Evolutionary conservation across 768 basidiomycete genomes (phyloP).

Genomic region (Phallus indusiatus): DNA sequence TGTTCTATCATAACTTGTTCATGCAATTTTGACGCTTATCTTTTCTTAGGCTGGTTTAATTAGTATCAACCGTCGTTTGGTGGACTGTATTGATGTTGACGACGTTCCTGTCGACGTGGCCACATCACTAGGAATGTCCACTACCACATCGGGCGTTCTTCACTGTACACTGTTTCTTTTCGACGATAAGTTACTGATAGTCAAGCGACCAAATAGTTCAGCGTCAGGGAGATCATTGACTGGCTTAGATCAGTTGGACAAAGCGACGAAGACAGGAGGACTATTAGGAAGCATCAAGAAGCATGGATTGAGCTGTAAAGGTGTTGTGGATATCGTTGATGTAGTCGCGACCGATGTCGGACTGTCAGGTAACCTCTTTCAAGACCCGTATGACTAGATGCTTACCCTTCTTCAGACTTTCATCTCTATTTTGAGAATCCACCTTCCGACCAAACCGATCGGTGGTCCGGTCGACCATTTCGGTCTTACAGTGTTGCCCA

Average conservation of each 20-base stretch:
- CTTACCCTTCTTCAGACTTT: too few species aligned
- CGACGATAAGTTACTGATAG: constrained; percentile 87
- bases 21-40: constrained; percentile 12
- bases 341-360: constrained; percentile 59
- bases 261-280: constrained; percentile 41
- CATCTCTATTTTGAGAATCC: constrained; percentile 78
- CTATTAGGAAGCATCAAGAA: constrained; percentile 61
- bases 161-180: constrained; percentile 90
- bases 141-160: constrained; percentile 35
- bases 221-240: constrained; percentile 62
- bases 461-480: constrained; percentile 83
- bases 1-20: constrained; percentile 13
- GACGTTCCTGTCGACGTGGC: constrained; percentile 41
- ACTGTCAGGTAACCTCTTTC: constrained; percentile 33
- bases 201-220: constrained; percentile 76
- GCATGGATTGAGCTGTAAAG: constrained; percentile 76
- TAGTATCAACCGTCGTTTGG: constrained; percentile 76
- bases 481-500: constrained; percentile 70
- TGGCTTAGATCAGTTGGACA: constrained; percentile 74
- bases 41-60: constrained; percentile 54
- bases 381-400: too few species aligned
- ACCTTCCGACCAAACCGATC: constrained; percentile 71
- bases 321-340: constrained; percentile 76
- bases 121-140: constrained; percentile 37
- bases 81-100: constrained; percentile 91